Evolutionary conservation across 306 rosid genomes (phyloP), one percentile per base, ranked within the genome.

Genomic region (Carpinus viminea): DNA sequence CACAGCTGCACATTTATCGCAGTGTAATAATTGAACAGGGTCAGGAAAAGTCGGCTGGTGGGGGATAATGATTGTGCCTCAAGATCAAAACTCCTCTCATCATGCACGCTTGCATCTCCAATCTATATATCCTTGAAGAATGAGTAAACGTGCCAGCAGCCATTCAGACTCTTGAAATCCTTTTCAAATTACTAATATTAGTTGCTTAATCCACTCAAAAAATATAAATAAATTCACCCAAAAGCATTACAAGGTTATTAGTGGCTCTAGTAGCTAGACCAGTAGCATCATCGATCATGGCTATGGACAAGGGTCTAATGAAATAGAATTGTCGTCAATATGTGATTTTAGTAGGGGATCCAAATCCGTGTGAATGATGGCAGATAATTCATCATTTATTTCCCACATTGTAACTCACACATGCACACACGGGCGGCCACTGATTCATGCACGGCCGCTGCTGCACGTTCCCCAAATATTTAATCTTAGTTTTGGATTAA

Each of bases 371-470:
- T 24, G 26, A 24, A 24, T 24, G 26, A 24, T 24, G 26, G 26
- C 26, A 24, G 26, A 24, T 24, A 24, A 24, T 24, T 24, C 26
- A 1, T 24, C 34, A 31, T 31, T 66, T 38, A 66, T 18, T 38
- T 66, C 51, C 20, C 13, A 76, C 84, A 84, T 89, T 85, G 90
- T 88, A 91, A 88, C 93, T 89, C 89, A 83, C 91, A 43, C 75
- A 73, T 74, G 50, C 82, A 83, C 79, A 76, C 79, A 74, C 77
- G 45, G 53, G 46, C 66, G 45, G 53, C 51, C 66, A 80, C 57
- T 61, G 72, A 86, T 81, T 88, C 80, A 77, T 70, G 82, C 84
- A 76, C 70, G 80, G 80, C 81, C 92, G 91, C 91, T 93, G 74
- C 91, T 93, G 74, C 91, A 85, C 94, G 82, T 85, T 85, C 88